Conservation (phyloP, 2,329 filamentous ascomycete species). For the Simplicillium aogashimaense region DNA sequence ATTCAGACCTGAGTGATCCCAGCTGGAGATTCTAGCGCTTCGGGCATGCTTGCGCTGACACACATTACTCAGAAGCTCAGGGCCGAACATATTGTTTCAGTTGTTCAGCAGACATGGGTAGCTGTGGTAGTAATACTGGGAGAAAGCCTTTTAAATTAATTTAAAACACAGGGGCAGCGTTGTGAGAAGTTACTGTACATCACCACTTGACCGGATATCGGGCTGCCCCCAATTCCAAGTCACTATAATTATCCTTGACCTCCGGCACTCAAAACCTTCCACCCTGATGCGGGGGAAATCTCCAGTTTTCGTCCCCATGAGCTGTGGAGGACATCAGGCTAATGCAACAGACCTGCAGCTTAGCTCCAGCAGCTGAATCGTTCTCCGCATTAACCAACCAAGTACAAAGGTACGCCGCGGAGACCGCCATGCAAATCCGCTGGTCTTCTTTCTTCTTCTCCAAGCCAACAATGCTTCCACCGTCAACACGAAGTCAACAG, state of each 20-base stretch:
- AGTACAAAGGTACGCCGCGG: not conserved
- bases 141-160: not conserved
- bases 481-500: not conserved
- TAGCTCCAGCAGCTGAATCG: too few relatives aligned
- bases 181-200: too few relatives aligned
- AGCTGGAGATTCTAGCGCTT: slow-evolving; percentile 18
- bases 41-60: slow-evolving; percentile 14
- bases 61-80: slow-evolving; percentile 9
- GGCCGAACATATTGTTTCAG: slow-evolving; percentile 1
- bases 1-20: slow-evolving; percentile 19
- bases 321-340: too few relatives aligned
- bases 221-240: too few relatives aligned
- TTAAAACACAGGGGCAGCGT: too few relatives aligned
- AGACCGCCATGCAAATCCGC: slow-evolving; percentile 1
- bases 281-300: too few relatives aligned
- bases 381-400: too few relatives aligned
- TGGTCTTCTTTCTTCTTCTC: not conserved
- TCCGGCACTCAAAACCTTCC: too few relatives aligned
- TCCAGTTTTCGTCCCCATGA: too few relatives aligned
- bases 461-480: slow-evolving; percentile 1
- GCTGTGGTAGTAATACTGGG: not conserved
- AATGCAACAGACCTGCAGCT: too few relatives aligned
- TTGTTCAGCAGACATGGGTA: not conserved
- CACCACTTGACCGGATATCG: too few relatives aligned
- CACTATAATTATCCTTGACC: too few relatives aligned